phyloP scores from a whole-genome alignment of 176 grass and related monocot genomes.

The Aegilops umbellulata region DNA sequence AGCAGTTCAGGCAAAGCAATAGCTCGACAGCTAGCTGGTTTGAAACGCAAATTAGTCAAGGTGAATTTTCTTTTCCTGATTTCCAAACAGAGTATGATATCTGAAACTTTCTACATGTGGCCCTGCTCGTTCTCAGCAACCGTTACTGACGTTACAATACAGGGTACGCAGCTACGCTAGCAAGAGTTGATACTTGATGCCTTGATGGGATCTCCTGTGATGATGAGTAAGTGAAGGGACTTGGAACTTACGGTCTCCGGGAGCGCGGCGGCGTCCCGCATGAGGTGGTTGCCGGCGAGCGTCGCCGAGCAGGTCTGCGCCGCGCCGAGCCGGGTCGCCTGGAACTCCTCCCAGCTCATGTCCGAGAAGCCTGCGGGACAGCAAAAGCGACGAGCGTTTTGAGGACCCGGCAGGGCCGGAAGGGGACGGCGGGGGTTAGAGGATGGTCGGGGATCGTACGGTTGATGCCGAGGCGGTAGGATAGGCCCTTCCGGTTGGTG shows the following conservation, averaged over 20 bases:
- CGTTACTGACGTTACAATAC: not conserved
- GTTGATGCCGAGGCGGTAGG: conserved; percentile 89
- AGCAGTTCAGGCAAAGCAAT: not conserved
- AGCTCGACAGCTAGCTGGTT: not conserved
- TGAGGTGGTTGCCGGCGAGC: conserved; percentile 72
- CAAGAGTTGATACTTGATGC: not conserved
- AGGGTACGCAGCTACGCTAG: not conserved
- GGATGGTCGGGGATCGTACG: conserved; percentile 40
- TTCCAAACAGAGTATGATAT: not conserved
- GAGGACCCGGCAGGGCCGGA: not conserved
- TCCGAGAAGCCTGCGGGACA: conserved; percentile 63
- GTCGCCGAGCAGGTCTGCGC: conserved; percentile 97
- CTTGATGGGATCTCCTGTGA: not conserved
- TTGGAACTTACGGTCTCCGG: conserved; percentile 60
- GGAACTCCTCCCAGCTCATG: conserved; percentile 99
- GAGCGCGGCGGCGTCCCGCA: conserved; percentile 43
- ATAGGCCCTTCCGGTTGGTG: conserved; percentile 63
- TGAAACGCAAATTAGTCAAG: not conserved
- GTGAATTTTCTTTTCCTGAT: not conserved
- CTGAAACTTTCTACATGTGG: not conserved
- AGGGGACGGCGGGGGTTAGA: not conserved
- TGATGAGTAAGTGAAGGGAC: too few species aligned
- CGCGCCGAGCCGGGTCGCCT: conserved; percentile 61
- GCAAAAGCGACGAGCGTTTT: not conserved
- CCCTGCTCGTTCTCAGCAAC: not conserved